Evolutionary conservation across 139 green algal genomes (phyloP).

Genomic region (Ettlia oleoabundans): DNA sequence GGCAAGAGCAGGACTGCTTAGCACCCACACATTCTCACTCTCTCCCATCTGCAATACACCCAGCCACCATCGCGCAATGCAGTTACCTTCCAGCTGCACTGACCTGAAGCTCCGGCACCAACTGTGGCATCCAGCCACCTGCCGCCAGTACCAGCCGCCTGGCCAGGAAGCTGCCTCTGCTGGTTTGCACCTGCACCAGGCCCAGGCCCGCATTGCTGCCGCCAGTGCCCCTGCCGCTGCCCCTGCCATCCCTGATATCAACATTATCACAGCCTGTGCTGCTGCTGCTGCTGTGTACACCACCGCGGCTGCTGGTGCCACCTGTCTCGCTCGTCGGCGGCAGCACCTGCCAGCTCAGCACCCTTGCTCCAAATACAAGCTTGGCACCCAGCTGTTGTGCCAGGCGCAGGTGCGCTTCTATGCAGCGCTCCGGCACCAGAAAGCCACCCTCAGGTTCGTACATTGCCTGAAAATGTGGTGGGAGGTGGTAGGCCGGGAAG

Average conservation of each 20-base stretch:
- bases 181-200: background rate
- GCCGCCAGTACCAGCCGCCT: constrained; percentile 61
- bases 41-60: too few species aligned
- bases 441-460: constrained; percentile 73
- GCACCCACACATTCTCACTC: too few species aligned
- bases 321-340: background rate
- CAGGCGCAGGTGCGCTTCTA: constrained; percentile 52
- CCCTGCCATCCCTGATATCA: too few species aligned
- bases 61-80: too few species aligned
- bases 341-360: constrained; percentile 40
- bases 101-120: constrained; percentile 77
- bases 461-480: constrained; percentile 48
- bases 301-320: background rate
- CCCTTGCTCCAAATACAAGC: constrained; percentile 30
- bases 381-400: constrained; percentile 43
- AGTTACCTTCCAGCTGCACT: too few species aligned
- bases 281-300: background rate
- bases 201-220: background rate
- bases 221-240: background rate
- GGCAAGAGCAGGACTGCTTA: too few species aligned
- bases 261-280: too few species aligned
- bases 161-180: background rate
- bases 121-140: constrained; percentile 70
- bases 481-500: constrained; percentile 65
- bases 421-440: constrained; percentile 68